These are phyloP conservation scores for Solanum chmielewskii DNA, from an alignment of 257 asterid genomes.

Conservation along the genomic window DNA sequence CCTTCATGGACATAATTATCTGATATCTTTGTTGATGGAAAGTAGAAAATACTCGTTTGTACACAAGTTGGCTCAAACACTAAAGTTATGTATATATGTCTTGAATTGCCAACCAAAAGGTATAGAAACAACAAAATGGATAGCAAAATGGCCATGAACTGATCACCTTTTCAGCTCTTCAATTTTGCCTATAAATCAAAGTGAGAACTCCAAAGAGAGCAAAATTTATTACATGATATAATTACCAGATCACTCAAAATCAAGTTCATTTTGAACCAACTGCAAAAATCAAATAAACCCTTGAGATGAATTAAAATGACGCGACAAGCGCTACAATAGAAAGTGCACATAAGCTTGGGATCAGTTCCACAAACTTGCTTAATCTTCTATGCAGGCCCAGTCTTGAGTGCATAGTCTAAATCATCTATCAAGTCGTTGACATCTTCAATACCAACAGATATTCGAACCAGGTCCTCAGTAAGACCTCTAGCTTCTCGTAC, in stretches of 20 bases:
- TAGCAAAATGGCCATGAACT: not conserved
- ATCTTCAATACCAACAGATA: conserved; percentile 86
- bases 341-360: not conserved
- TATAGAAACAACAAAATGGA: not conserved
- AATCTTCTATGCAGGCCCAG: conserved; percentile 36
- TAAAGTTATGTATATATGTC: not conserved
- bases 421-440: conserved; percentile 70
- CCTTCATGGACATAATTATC: not conserved
- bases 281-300: not conserved
- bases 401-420: conserved; percentile 51
- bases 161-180: not conserved
- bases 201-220: not conserved
- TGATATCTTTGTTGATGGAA: not conserved
- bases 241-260: not conserved
- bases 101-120: not conserved
- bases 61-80: not conserved
- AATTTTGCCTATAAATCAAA: not conserved
- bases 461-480: conserved; percentile 63
- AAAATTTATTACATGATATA: not conserved
- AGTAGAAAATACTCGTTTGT: not conserved
- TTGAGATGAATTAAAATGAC: not conserved
- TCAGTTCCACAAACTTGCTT: not conserved
- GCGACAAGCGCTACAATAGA: not conserved
- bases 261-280: not conserved
- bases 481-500: conserved; percentile 76